Evolutionary conservation across 2,329 filamentous ascomycete genomes (phyloP), one percentile per base, ranked within the genome.

Genomic region (Sarocladium oryzae): DNA sequence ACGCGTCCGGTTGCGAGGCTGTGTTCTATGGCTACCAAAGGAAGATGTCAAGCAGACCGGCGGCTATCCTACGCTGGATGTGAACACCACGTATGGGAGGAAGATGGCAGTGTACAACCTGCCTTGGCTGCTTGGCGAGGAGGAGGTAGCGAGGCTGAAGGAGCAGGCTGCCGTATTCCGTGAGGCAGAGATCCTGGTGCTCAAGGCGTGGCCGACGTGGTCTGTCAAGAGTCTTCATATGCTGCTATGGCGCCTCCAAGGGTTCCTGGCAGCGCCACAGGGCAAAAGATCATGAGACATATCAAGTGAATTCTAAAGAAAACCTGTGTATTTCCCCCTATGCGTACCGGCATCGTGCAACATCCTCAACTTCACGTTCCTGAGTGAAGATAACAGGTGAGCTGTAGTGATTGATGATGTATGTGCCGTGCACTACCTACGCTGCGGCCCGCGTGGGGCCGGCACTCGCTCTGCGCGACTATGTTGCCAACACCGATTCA

Each of bases 181-280:
- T 2, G 61, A 70, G 1, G 67, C 67, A 2, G 67, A 63, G 8
- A 62, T 76, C 18, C 68, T 73, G 50, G 64, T 81, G 53, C 57
- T 80, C 51, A 64, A 59, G 45, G 59, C 62, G 33, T 61, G 67
- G 64, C 54, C 67, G 65, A 57, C 65, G 58, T 54, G 56, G 40
- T 64, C 67, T 33, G 76, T 73, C 7, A 60, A 69, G 20, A 61
- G 68, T 13, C 46, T 81, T 41, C 76, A 81, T 61, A 52, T 73
- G 51, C 67, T 72, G 50, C 66, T 84, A 7, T 84, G 81, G 81
- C 77, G 74, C 54, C 60, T 85, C 8, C 76, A 84, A 54, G 79
- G 78, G 1, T 84, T 79, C 57, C 43, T 81, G 20, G 59, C 58
- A 15, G 46, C 56, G 20, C 10, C 48, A 15, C n/a, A 23, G 32